Base-by-base conservation (phyloP, 306 rosid genomes). In the Potentilla sterilis region DNA sequence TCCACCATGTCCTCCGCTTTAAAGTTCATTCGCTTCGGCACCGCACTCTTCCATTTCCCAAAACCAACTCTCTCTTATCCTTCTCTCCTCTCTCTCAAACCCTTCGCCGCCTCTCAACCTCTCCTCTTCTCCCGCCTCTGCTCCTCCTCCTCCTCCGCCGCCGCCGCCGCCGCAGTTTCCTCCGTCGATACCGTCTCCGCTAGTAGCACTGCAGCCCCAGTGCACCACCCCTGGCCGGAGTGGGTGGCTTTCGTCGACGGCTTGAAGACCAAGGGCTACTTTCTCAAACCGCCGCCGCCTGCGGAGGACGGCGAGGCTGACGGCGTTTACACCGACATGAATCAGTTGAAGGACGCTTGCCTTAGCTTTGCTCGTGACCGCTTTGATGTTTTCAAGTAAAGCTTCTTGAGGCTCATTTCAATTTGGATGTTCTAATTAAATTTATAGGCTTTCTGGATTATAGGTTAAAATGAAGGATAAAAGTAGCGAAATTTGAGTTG, bases 171-270 rank as follows among this genome's bases (percentile, higher is more conserved):
- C 44, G 42, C 67, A 16, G 34, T 58, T 9, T 10, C 46, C 42
- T 24, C 42, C 34, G 19, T 24, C 44, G 89, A 79, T 49, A 3
- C 67, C 5, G 38, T 70, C 67, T 12, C 83, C 70, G 18, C 77
- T 19, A 38, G 16, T 10, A 9, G 48, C 75, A 16, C 78, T 8
- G 89, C 77, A 68, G 51, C 72, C 7, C 52, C 46, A 69, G 42
- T 12, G 73, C 80, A 46, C 67, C 98, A 95, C 78, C 97, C 99
- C 3, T 95, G 98, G 99, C 90, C 96, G 6, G 99, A 95, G 84
- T 95, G 97, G 97, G 80, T 92, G 77, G 86, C 91, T 19, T 95
- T 95, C 83, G 83, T 95, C 11, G 98, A 95, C 78, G 84, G 89
- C 37, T 75, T 95, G 85, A 88, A 35, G 74, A 72, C 82, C 74